Evolutionary conservation across 1,284 basidiomycete species (phyloP).

Genomic region (Pholiota adiposa): DNA sequence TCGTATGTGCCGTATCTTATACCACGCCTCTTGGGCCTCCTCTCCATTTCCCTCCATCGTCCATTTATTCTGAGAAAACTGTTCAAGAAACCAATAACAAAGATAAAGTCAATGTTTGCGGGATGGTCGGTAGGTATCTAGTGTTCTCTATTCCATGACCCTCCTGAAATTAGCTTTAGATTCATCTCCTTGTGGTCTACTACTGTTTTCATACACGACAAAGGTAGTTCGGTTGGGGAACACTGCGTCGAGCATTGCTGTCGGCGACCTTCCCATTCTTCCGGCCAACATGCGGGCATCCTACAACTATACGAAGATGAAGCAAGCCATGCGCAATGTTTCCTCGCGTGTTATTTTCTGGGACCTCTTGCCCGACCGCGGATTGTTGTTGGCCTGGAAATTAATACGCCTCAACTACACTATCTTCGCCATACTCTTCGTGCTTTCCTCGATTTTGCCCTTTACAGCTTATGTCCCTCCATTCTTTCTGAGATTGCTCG

Average conservation of each 20-base stretch:
- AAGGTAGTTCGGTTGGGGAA: constrained; percentile 85
- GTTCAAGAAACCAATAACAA: constrained; percentile 57
- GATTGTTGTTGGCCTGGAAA: constrained; percentile 64
- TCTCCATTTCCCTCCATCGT: constrained; percentile 70
- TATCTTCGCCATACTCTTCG: constrained; percentile 64
- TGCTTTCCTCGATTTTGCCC: background rate
- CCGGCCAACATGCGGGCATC: constrained; percentile 73
- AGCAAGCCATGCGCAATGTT: constrained; percentile 41
- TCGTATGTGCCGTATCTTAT: constrained; percentile 52
- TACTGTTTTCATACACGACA: constrained; percentile 86
- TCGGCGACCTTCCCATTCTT: constrained; percentile 84
- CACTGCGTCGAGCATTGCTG: constrained; percentile 72
- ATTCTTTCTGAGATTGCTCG: constrained; percentile 72
- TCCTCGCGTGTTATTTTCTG: constrained; percentile 50
- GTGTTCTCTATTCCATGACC: too few relatives aligned
- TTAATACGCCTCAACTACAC: constrained; percentile 57
- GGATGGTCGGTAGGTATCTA: constrained; percentile 47
- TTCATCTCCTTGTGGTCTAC: constrained; percentile 58
- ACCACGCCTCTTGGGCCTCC: constrained; percentile 74
- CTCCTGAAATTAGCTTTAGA: constrained; percentile 27
- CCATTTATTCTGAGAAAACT: constrained; percentile 77
- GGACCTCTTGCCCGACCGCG: constrained; percentile 56
- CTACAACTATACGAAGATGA: constrained; percentile 56
- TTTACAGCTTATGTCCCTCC: constrained; percentile 65
- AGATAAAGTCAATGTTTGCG: constrained; percentile 70